Base-by-base conservation (phyloP, 768 basidiomycete genomes). In the Termitomyces bulborhizus region DNA sequence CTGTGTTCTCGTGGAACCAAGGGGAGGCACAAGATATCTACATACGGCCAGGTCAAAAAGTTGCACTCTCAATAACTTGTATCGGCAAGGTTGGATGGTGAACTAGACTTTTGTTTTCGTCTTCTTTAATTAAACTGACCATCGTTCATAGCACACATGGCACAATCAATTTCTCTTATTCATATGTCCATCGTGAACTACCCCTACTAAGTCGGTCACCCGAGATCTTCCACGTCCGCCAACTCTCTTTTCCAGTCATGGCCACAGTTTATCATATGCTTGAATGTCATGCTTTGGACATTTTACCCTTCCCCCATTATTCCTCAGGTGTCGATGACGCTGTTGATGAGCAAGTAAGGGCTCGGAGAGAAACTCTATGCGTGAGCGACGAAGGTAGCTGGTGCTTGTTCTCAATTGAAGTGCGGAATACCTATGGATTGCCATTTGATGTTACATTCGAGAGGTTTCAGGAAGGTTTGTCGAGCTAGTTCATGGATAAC, bases 181-280 rank as follows among this genome's bases (percentile, higher is more conserved):
- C 90, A 5, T 76, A 81, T 65, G 73, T 86, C 36, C 76, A 82
- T 52, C 82, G 82, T 40, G 67, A 69, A 52, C 68, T 63, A 59
- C 64, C 60, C 59, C 27, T 50, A 13, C 26, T 54, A 6, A 46
- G 54, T 45, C 59, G 69, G 21, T 66, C 71, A 1, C 63, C 74
- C 0, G 76, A 81, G 47, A 69, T 83, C 41, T 96, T 98, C 68
- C 82, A 94, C 65, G 85, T 91, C 27, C 88, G 97, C 26, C 93
- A 92, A 64, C 69, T 98, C 51, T 82, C 86, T 31, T 93, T 93
- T 65, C 93, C 95, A 4, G 79, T 98, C 59, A 78, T 89, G 63
- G 89, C 97, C 56, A 96, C 95, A 3, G 97, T 98, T 12, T 97
- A 98, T 66, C 90, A 91, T 61, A 95, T 95, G 77, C 82, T 98